phyloP scores from a whole-genome alignment of 2,329 filamentous ascomycete genomes.

The Talaromyces sp. region DNA sequence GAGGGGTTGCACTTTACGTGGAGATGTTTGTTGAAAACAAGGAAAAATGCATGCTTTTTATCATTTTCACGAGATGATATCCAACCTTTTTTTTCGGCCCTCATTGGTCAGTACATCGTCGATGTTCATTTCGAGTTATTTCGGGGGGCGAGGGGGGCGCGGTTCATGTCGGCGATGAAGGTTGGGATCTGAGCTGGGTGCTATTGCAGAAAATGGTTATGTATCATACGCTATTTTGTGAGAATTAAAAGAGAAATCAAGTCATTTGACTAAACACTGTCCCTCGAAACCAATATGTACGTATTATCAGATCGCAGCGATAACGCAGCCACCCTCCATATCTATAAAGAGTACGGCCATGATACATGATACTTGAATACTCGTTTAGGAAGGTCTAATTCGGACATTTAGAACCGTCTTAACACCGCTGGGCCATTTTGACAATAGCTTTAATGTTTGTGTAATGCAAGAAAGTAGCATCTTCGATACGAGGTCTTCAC shows the following conservation, averaged over 20 bases:
- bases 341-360: neutral
- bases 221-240: conserved; percentile 11
- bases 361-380: neutral
- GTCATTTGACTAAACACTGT: neutral
- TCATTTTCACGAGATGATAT: conserved; percentile 13
- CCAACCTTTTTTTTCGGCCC: conserved; percentile 1
- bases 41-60: neutral
- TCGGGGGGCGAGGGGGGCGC: neutral
- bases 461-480: too few species aligned
- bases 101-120: neutral
- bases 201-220: conserved; percentile 2
- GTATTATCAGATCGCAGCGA: neutral
- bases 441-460: too few species aligned
- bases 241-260: neutral
- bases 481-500: too few species aligned
- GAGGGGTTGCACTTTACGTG: conserved; percentile 1
- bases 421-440: neutral
- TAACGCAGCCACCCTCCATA: neutral
- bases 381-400: neutral
- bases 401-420: neutral
- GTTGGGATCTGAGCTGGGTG: conserved; percentile 3
- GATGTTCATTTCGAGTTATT: neutral
- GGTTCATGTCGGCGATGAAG: neutral
- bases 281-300: neutral
- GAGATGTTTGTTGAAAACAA: conserved; percentile 12